Evolutionary conservation across 805 yeast species (phyloP), one percentile per base, ranked within the genome.

Genomic region (Zygosaccharomyces gambellarensis): DNA sequence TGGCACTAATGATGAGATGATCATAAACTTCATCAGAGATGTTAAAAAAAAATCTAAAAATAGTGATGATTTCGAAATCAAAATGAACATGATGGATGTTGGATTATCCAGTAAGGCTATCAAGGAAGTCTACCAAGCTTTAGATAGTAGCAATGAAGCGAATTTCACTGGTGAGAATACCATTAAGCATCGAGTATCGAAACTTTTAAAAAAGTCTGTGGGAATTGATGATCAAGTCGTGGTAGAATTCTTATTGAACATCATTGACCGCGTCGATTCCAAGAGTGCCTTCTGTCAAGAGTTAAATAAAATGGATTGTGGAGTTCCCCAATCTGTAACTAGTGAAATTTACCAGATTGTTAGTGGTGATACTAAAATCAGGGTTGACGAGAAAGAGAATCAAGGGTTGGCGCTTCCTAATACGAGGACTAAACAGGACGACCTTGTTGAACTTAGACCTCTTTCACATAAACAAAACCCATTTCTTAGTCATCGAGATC

Each of bases 11-110:
- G 82, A 79, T 48, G 64, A 62, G 32, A 65, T 71, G 5, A 67
- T 78, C 21, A 76, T 80, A 0, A 78, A 76, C 50, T 78, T 74
- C 56, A 64, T 81, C 4, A 49, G 72, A 11, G 70, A 71, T 49
- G 56, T 80, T 7, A 69, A 69, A 51, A 54, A 55, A 1, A 60
- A 64, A 21, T 65, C 76, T 2, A 28, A 51, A 2, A 61, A 67
- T 14, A 49, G 63, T 1, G 56, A 57, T 5, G 70, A 68, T 10
- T 77, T 81, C 55, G 60, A 62, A 19, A 40, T 55, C 12, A 67
- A 65, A 4, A 59, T 80, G 21, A 58, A 61, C 4, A 77, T 71
- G 12, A 63, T 72, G 48, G 81, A 79, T 4, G 76, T 77, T 32
- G 78, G 71, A 4, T 67, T 65, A 38, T 28, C 56, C 22, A 39